Base-by-base conservation (phyloP, 805 yeast genomes). In the Candida tallmaniae region DNA sequence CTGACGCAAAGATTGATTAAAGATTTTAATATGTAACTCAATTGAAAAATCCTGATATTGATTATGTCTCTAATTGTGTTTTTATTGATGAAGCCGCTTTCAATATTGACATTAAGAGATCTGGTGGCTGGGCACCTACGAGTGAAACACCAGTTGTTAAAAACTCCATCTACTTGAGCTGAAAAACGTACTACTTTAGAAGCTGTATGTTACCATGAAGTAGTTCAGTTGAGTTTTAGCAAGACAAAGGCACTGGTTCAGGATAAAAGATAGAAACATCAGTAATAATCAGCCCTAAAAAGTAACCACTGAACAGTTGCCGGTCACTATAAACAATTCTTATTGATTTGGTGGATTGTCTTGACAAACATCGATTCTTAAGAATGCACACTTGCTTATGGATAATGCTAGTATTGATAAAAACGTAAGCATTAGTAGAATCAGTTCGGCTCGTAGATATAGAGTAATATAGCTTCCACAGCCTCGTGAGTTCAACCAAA, bases 61-160 rank as follows among this genome's bases (percentile, higher is more conserved):
- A 35, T 15, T 35, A 39, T 20, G 24, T 29, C 21, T 27, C 29
- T 12, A 37, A 40, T 22, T 40, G 42, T 32, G 44, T 31, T 9
- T 46, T 46, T 17, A 44, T 44, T 15, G 47, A 40, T 28, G 48
- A 42, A 33, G 41, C 48, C 11, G 44, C 42, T 4, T 44, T 42
- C 32, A 35, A 42, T 30, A 38, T 40, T 12, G 31, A 36, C 28
- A 40, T 35, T 40, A 40, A 29, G 29, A 31, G 45, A 19, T 32
- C 39, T 6, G 28, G 31, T 12, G 43, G 32, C 6, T 39, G 39
- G 42, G 41, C 41, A 6, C 29, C 38, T 7, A 31, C 25, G 16
- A 43, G 38, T 10, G 30, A 24, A 17, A 32, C 41, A n/a, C 42
- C 42, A 5, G 43, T 42, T 10, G 44, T 37, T 23, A 36, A n/a